Conservation (phyloP, 164 flowering plant genomes). For the Vitis rupestris region DNA sequence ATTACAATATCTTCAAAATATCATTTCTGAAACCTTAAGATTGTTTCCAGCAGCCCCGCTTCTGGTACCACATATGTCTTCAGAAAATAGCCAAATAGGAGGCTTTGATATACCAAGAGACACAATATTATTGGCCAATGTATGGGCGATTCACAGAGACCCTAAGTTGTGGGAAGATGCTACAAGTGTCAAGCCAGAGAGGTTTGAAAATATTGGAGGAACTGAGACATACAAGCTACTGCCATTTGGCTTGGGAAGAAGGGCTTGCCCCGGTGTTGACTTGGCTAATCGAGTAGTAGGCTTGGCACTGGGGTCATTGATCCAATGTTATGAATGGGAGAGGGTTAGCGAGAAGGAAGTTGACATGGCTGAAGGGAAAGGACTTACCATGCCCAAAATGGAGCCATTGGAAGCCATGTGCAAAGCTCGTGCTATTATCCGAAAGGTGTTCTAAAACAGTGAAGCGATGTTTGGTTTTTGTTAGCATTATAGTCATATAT, state of each 20-base stretch:
- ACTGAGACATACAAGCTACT: constrained; percentile 1
- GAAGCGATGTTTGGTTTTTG: too few species aligned
- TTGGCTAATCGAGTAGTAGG: constrained; percentile 2
- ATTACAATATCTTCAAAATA: not conserved
- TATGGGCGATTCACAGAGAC: constrained; percentile 2
- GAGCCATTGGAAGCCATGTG: too few species aligned
- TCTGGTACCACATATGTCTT: constrained; percentile 6
- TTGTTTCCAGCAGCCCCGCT: constrained; percentile 14
- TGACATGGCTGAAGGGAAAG: too few species aligned
- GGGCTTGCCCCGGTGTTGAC: constrained; percentile 6
- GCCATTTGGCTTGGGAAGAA: constrained; percentile 13
- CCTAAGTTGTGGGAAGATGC: constrained; percentile 11
- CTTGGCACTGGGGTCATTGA: constrained; percentile 1
- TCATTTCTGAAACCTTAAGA: not conserved
- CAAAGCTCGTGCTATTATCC: too few species aligned
- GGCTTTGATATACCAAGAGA: constrained; percentile 8
- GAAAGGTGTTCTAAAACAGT: too few species aligned
- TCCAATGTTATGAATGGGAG: not conserved
- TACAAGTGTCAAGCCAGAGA: constrained; percentile 8
- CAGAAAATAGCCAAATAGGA: not conserved
- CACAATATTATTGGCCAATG: constrained; percentile 5
- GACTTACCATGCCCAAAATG: too few species aligned
- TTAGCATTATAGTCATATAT: too few species aligned
- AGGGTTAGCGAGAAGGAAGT: too few species aligned
- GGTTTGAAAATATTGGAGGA: constrained; percentile 2